Base-by-base conservation (phyloP, 2,329 filamentous ascomycete species). In the Ustilaginoidea virens region DNA sequence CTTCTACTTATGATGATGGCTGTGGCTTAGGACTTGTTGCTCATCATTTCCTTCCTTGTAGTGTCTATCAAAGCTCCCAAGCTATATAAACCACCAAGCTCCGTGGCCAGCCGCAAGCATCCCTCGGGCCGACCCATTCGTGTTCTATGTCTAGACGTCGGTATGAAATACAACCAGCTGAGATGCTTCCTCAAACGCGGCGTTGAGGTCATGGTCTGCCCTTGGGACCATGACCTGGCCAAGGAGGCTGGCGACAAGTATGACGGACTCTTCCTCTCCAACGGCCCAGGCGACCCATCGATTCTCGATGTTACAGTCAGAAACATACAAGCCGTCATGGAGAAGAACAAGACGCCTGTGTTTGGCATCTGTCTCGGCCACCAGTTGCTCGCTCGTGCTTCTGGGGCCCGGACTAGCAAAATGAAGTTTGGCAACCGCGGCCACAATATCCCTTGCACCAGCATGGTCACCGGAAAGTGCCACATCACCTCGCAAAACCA, bases 341-440 rank as follows among this genome's bases (percentile, higher is more conserved):
- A 78, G 40, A 77, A 83, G 52, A 83, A 78, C 41, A 70, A 74
- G 41, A 87, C 76, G 6, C 87, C 87, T 5, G 78, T 96, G 37
- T 94, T 96, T 42, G 87, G 87, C 62, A 96, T 96, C 49, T 96
- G 87, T 61, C 60, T 96, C 43, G 87, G 87, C 33, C 87, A 96
- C 53, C 87, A 96, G 58, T 67, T 96, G 41, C 73, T 96, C 29
- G 85, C 87, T 30, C 72, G 85, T 43, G 85, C 87, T 33, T 74
- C 85, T 18, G 87, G 87, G 31, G 87, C 86, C 26, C 66, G 66
- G 26, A 96, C 90, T 1, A 57, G 69, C 46, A 98, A 98, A 67
- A 92, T 98, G 83, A 96, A 96, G 68, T 98, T 94, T 47, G 90
- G 90, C 61, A 98, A 98, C 62, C 82, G 90, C 47, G 90, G 87